Percentiles rank a stretch among this genome's conserved stretches.
Conservation (phyloP, 2,329 filamentous ascomycete species). For the Kalmusia sp. region DNA sequence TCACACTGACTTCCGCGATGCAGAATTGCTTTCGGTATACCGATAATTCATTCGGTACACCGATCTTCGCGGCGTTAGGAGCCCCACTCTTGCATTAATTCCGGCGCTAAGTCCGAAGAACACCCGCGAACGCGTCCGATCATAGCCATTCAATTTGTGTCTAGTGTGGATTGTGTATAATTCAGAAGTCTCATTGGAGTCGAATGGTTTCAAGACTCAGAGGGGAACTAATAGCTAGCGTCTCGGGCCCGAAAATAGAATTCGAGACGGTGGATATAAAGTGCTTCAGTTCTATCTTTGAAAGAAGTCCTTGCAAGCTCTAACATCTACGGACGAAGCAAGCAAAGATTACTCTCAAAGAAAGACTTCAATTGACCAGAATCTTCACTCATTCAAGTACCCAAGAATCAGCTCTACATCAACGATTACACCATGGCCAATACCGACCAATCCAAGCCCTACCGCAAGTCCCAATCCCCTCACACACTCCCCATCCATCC, state of each 20-base stretch:
- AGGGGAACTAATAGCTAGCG: no score
- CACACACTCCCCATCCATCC: no score
- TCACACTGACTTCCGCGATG: not conserved
- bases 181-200: not conserved
- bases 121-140: not conserved
- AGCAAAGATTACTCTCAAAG: not conserved
- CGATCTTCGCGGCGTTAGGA: not conserved
- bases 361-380: not conserved
- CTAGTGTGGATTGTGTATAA: not conserved
- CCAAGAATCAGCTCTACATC: not conserved
- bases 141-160: not conserved
- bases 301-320: not conserved
- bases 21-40: conserved; percentile 3
- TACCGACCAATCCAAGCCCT: not conserved
- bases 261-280: not conserved
- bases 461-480: no score
- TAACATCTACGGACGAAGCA: not conserved
- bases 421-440: not conserved
- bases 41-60: not conserved
- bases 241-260: not conserved
- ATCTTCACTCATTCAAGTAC: not conserved
- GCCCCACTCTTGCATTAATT: no score
- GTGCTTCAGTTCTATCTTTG: not conserved
- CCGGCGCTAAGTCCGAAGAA: not conserved
- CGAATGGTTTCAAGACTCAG: no score